Evolutionary conservation across 192 early-diverging fungal genomes (phyloP).

Genomic region (Geosiphon pyriformis): DNA sequence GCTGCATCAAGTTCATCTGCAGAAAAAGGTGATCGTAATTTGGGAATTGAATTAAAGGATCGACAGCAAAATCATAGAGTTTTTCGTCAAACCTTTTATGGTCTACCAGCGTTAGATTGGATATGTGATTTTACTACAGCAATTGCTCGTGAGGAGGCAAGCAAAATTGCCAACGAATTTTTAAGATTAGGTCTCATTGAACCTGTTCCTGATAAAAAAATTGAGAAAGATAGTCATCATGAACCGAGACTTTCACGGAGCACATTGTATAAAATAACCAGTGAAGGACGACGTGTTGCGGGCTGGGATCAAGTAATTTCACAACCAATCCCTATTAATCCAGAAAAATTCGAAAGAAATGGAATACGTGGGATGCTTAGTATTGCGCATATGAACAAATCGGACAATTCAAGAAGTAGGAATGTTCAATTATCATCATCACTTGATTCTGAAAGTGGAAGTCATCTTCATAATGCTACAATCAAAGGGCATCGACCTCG

Average conservation of each 20-base stretch:
- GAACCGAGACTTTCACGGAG: conserved; percentile 25
- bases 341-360: neutral
- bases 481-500: neutral
- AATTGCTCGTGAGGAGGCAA: conserved; percentile 43
- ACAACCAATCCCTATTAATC: conserved; percentile 4
- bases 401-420: conserved; percentile 5
- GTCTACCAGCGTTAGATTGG: conserved; percentile 43
- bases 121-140: conserved; percentile 46
- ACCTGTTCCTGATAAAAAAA: conserved; percentile 25
- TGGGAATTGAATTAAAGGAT: conserved; percentile 42
- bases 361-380: conserved; percentile 5
- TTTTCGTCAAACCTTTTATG: conserved; percentile 42
- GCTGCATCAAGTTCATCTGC: conserved; percentile 15
- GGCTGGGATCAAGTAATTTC: conserved; percentile 25
- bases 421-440: conserved; percentile 27
- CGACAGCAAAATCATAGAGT: conserved; percentile 30
- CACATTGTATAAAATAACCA: conserved; percentile 33
- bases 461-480: neutral
- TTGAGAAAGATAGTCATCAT: conserved; percentile 21
- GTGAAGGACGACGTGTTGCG: conserved; percentile 30
- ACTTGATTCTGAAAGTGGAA: conserved; percentile 14
- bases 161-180: conserved; percentile 39
- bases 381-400: neutral
- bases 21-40: conserved; percentile 25
- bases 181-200: conserved; percentile 41